Evolutionary conservation across 2,329 filamentous ascomycete species (phyloP), one percentile per base, ranked within the genome.

Genomic region (Aspergillus ochraceoroseus): DNA sequence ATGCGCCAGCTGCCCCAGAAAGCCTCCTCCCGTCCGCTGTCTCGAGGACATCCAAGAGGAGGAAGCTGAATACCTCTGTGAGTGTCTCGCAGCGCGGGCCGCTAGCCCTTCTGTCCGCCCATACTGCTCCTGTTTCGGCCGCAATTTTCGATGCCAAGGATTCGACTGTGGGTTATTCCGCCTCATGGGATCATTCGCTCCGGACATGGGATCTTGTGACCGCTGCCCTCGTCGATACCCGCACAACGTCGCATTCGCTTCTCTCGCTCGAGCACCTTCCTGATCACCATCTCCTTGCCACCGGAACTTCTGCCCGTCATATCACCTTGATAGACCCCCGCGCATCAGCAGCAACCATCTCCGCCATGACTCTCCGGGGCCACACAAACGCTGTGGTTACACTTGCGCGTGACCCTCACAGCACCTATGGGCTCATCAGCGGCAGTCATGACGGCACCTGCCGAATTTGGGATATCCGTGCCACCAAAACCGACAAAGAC

Each of bases 241-340:
- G 92, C 41, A 85, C 85, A 1, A 92, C 88, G 0, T 80, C 86
- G 41, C 85, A 95, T 64, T 80, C 88, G 1, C 76, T 98, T 5
- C 77, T 94, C 46, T 88, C 83, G 19, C 73, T 95, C 5, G 76
- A 80, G 48, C 82, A 88, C 4, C 71, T 98, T 9, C 79, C 80
- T 1, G 74, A 80, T 2, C 69, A 82, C 18, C 68, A 75, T 58
- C 68, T 83, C 50, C 66, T 84, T 22, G 80, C 79, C 9, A 83
- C 87, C 14, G 92, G 89, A 44, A 94, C 87, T 2, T 83, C 83
- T 11, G 86, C 87, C 14, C 77, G 88, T 41, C 87, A 94, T 67
- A 85, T 98, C 59, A 90, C 87, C 0, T 76, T 98, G n/a, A 79
- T 96, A 52, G 92, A 98, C 63, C 90, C 90, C 3, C 80, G 92